Evolutionary conservation across 2,329 filamentous ascomycete species (phyloP), one percentile per base, ranked within the genome.

Genomic region (Byssochlamys sp.): DNA sequence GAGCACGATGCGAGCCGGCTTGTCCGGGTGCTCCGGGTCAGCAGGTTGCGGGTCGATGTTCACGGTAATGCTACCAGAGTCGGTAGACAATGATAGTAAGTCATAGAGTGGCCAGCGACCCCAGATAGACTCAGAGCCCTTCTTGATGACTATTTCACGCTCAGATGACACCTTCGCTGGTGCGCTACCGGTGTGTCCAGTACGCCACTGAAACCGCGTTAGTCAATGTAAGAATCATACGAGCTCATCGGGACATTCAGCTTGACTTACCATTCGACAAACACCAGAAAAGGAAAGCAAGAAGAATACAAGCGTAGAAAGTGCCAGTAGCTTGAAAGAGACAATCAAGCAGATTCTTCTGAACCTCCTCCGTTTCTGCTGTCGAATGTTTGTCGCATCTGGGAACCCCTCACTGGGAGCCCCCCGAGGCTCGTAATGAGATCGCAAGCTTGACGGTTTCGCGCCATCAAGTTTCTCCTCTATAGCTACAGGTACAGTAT

Each of bases 31-130:
- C 2, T 62, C 56, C 6, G 65, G 63, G 11, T 68, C 62, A 29
- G 69, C 70, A 11, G 66, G 65, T 49, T 72, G 69, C n/a, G 68
- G 69, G 10, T 67, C 63, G 28, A 73, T 61, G 24, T 57, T 61
- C 10, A 72, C 63, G 14, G 58, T 57, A 48, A 73, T 69, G 39
- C 61, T 63, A 31, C 71, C 71, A 2, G 66, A 65, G 3, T 59
- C 66, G 4, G 71, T 72, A 2, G 61, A 64, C 11, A 73, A 59
- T 25, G 65, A 62, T 4, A 73, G 62, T 0, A 67, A 60, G 48
- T 73, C 71, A 52, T 67, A 69, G 10, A 73, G 64, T 14, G 66
- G 64, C 52, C 67, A 72, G 9, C 57, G 61, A 14, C 70, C 71
- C 19, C 54, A 57, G 53, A 73, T 69, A 10, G 61, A 58, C 4